Base-by-base conservation (phyloP, 805 yeast species). In the Nakazawaea wyomingensis region DNA sequence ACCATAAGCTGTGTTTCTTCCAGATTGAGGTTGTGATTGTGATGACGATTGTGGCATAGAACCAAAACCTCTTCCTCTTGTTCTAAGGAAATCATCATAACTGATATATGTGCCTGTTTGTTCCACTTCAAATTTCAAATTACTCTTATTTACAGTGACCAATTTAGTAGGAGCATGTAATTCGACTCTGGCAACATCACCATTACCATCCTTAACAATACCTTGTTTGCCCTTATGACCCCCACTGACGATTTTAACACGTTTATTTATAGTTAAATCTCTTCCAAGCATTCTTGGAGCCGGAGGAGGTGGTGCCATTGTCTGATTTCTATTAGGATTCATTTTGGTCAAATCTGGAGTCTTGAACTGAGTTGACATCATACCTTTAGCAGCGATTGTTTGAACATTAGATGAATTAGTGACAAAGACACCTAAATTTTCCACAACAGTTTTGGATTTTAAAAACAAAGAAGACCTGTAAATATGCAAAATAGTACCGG, bases 151-250 rank as follows among this genome's bases (percentile, higher is more conserved):
- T 27, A 93, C 85, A 46, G 91, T 86, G 48, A 90, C 80, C 47
- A 85, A 85, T 61, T 91, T 93, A 57, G 82, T 82, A 52, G 90
- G 90, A 21, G 96, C 86, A 62, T 93, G 98, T 50, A 93, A 73
- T 65, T 93, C 99, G 34, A 93, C 86, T 47, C 97, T 77, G 1
- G 97, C 98, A 52, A 75, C 77, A 11, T 84, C 84, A 49, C 95
- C 99, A 54, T 88, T 93, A 8, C 96, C 88, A 59, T 93, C 98
- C 52, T 85, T 84, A 34, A 93, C 87, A 50, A 87, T 85, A 60
- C 99, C 99, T 67, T 83, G 81, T 52, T 88, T 79, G 36, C 99
- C 98, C 66, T 93, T 93, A 62, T 91, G 88, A 37, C 95, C 93
- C n/a, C 96, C 88, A 56, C 85, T 81, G 30, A 86, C 78, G 38